phyloP scores from a whole-genome alignment of 1,284 basidiomycete genomes.

The Tilletia horrida region DNA sequence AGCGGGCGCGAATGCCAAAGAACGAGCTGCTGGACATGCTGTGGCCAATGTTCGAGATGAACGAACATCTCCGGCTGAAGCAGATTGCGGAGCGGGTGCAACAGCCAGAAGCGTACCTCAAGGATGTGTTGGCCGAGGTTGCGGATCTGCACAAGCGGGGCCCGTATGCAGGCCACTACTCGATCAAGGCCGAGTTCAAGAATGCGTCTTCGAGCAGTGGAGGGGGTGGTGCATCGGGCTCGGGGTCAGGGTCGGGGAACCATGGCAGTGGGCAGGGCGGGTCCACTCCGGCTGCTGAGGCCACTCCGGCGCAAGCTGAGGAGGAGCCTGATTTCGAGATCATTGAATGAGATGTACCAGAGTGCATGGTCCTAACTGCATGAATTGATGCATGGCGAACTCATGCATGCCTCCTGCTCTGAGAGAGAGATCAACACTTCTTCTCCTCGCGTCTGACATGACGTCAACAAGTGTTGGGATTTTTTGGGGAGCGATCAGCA shows the following conservation, averaged over 20 bases:
- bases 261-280: neutral
- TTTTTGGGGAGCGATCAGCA: too few relatives aligned
- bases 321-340: neutral
- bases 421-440: too few relatives aligned
- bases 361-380: too few relatives aligned
- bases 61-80: conserved; percentile 78
- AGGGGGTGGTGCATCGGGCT: neutral
- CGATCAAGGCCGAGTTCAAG: conserved; percentile 47
- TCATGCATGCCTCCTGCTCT: too few relatives aligned
- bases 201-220: neutral
- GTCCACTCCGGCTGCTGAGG: neutral
- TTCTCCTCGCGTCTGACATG: too few relatives aligned
- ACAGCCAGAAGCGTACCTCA: conserved; percentile 86
- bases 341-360: neutral
- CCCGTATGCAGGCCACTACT: conserved; percentile 59
- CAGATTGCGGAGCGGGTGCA: conserved; percentile 74
- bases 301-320: neutral
- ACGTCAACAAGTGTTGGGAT: too few relatives aligned
- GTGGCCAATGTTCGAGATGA: conserved; percentile 73
- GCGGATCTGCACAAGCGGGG: conserved; percentile 77
- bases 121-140: conserved; percentile 78
- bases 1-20: conserved; percentile 81
- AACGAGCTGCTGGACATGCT: conserved; percentile 84
- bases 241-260: neutral
- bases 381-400: too few relatives aligned